These are phyloP conservation scores for Daucus carota DNA, from an alignment of 129 eudicot genomes.

Conservation along the genomic window DH1_v3.0 NC_030389.2:41439001-41439500, in stretches of 20 bases:
- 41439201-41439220: neutral
- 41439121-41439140: neutral
- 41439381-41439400: neutral
- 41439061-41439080: neutral
- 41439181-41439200: neutral
- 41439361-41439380: neutral
- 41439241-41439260: neutral
- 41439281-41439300: neutral
- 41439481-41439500: no score
- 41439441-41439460: neutral
- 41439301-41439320: no score
- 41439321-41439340: neutral
- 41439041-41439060: neutral
- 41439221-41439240: no score
- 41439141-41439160: constrained; percentile 1
- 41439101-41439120: neutral
- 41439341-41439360: neutral
- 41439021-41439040: neutral
- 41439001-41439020: neutral
- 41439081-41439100: neutral
- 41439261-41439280: constrained; percentile 2
- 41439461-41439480: neutral
- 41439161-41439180: neutral
- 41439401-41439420: neutral
- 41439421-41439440: neutral